These are phyloP conservation scores for Cucurbita moschata DNA, from an alignment of 306 rosid species.

Conservation along the genomic window DNA sequence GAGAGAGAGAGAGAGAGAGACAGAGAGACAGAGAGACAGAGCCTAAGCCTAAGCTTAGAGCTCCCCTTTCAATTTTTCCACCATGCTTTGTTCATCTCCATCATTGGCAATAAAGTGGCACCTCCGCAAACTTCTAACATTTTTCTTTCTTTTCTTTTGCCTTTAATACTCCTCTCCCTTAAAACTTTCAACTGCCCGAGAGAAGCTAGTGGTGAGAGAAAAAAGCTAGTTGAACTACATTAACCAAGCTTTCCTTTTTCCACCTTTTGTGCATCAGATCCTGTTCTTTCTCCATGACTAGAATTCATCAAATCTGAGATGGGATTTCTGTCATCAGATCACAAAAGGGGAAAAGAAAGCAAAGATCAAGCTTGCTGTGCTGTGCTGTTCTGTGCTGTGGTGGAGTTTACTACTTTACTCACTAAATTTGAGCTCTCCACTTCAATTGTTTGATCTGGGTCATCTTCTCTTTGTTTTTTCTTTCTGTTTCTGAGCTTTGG, in stretches of 20 bases:
- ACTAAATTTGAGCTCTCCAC: constrained; percentile 6
- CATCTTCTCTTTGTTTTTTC: background rate
- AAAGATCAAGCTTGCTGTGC: background rate
- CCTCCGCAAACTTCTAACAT: constrained; percentile 1
- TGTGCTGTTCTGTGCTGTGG: background rate
- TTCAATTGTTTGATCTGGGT: background rate
- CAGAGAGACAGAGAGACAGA: constrained; percentile 13
- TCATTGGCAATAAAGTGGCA: constrained; percentile 28
- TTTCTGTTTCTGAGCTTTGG: background rate
- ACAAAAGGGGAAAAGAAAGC: background rate
- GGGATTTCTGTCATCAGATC: constrained; percentile 10
- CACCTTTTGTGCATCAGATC: constrained; percentile 39
- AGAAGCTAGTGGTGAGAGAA: constrained; percentile 13
- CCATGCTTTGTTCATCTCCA: constrained; percentile 34
- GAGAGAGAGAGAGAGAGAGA: constrained; percentile 20
- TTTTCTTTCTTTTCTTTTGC: constrained; percentile 4
- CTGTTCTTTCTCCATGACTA: constrained; percentile 21
- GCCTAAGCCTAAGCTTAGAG: background rate
- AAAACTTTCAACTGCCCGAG: constrained; percentile 30
- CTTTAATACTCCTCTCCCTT: background rate
- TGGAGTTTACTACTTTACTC: constrained; percentile 7
- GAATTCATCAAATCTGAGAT: constrained; percentile 17
- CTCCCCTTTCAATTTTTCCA: constrained; percentile 13
- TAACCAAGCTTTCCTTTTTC: constrained; percentile 8
- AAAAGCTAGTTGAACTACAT: constrained; percentile 15